Evolutionary conservation across 352 stramenopile genomes (phyloP).

Genomic region (Phytophthora lateralis): DNA sequence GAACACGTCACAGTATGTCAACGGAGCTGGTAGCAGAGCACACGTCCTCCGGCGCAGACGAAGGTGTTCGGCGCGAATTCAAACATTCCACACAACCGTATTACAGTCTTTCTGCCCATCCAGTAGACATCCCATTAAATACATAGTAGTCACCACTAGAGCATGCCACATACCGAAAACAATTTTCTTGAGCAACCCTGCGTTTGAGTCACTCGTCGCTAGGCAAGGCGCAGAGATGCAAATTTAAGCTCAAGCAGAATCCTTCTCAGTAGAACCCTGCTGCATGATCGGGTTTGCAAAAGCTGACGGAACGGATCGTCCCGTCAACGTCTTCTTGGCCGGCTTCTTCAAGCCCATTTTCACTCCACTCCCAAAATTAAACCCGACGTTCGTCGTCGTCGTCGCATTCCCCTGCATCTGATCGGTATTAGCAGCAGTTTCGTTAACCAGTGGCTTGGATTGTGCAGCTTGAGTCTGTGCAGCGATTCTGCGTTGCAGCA

Average conservation of each 20-base stretch:
- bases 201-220: too few species aligned
- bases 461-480: conserved; percentile 19
- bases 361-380: conserved; percentile 39
- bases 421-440: neutral
- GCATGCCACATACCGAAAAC: too few species aligned
- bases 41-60: too few species aligned
- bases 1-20: too few species aligned
- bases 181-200: too few species aligned
- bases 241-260: conserved; percentile 6
- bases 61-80: too few species aligned
- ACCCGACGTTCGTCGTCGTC: conserved; percentile 28
- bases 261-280: neutral
- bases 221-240: too few species aligned
- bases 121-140: too few species aligned
- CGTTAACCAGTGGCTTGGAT: neutral
- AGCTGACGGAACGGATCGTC: conserved; percentile 9
- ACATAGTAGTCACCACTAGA: too few species aligned
- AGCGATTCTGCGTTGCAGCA: conserved; percentile 48
- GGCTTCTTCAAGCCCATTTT: conserved; percentile 35
- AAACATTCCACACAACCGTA: too few species aligned
- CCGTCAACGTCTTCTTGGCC: conserved; percentile 13
- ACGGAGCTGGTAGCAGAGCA: too few species aligned
- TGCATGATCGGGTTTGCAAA: conserved; percentile 22
- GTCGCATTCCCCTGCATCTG: neutral
- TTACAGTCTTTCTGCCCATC: too few species aligned